Conservation (phyloP, 768 basidiomycete species). For the Suillus ampliporus region DNA sequence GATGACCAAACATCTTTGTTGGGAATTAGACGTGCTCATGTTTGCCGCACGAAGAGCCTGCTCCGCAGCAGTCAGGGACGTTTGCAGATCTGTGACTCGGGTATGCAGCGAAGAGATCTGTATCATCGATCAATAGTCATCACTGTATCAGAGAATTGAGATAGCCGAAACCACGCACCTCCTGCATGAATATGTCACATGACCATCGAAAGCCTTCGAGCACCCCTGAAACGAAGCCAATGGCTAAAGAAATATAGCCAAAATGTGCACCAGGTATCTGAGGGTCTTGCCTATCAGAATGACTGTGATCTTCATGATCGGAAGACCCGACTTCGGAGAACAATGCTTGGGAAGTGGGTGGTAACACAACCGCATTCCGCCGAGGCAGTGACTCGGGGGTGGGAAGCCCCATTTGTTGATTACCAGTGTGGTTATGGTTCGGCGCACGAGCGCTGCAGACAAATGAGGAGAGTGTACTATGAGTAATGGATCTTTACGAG, state of each 20-base stretch:
- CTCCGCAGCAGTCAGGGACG: background rate
- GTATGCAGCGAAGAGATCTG: background rate
- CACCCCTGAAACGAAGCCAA: background rate
- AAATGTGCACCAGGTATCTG: background rate
- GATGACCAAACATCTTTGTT: background rate
- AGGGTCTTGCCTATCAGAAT: background rate
- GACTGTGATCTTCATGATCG: background rate
- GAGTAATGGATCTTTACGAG: background rate
- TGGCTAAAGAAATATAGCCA: background rate
- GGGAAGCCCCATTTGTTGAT: background rate
- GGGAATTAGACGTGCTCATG: background rate
- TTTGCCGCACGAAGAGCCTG: background rate
- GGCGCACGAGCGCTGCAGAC: conserved; percentile 2
- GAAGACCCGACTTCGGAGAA: background rate
- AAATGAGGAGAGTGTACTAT: too few species aligned
- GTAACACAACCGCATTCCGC: background rate
- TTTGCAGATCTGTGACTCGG: background rate
- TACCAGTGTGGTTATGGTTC: background rate
- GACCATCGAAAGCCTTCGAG: background rate
- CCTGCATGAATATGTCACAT: conserved; percentile 1
- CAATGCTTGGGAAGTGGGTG: background rate
- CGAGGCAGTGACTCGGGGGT: conserved; percentile 13
- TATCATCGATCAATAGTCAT: background rate
- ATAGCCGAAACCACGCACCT: background rate
- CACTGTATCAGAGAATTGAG: too few species aligned